Conservation (phyloP, 192 early-diverging fungal species). For the Chytriomyces confervae region DNA sequence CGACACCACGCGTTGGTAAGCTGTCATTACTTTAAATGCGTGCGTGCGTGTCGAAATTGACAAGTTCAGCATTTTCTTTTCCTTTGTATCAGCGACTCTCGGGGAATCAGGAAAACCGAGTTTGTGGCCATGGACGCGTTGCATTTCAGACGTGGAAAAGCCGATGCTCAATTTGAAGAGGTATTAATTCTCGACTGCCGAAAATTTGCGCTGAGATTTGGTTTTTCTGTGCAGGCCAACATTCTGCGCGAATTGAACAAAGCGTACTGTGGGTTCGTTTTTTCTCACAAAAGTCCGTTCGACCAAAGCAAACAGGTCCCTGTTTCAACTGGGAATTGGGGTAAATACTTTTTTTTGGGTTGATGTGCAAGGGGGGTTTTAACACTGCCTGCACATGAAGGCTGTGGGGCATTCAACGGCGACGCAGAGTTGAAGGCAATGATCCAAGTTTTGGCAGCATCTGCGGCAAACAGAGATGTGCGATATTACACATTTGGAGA, state of each 20-base stretch:
- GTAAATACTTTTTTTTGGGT: not conserved
- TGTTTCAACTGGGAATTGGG: slow-evolving; percentile 44
- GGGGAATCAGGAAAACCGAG: slow-evolving; percentile 36
- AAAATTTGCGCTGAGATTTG: not conserved
- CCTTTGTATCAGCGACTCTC: slow-evolving; percentile 30
- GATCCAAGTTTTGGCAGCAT: slow-evolving; percentile 54
- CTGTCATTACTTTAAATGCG: not conserved
- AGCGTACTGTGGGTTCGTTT: slow-evolving; percentile 52
- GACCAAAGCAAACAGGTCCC: not conserved
- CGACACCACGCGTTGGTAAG: slow-evolving; percentile 29
- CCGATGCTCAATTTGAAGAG: slow-evolving; percentile 14
- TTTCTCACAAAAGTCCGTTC: slow-evolving; percentile 23
- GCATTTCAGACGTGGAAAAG: slow-evolving; percentile 30
- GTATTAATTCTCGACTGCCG: not conserved
- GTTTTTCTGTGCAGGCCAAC: not conserved
- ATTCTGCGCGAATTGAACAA: slow-evolving; percentile 54
- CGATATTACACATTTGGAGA: slow-evolving; percentile 59
- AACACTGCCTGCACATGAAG: slow-evolving; percentile 12
- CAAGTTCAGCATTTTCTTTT: not conserved
- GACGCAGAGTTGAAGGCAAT: slow-evolving; percentile 52
- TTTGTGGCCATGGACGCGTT: slow-evolving; percentile 53
- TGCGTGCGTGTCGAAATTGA: not conserved
- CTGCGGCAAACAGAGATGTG: slow-evolving; percentile 39
- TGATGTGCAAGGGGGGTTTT: not conserved
- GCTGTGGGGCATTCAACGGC: slow-evolving; percentile 61